phyloP scores from a whole-genome alignment of 495 filamentous ascomycete genomes.

The Hypoxylon fragiforme region DNA sequence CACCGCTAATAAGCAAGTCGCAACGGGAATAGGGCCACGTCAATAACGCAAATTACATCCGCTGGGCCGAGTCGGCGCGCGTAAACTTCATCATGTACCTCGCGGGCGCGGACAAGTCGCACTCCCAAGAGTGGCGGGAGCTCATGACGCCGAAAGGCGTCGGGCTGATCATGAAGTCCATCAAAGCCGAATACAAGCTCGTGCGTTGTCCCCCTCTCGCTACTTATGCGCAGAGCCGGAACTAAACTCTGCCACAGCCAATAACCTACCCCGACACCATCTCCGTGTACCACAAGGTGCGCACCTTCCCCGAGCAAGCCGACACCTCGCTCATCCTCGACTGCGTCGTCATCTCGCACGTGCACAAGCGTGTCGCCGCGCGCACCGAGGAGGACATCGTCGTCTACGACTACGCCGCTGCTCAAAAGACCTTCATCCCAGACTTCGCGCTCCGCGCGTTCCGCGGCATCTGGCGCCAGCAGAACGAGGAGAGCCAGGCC shows the following conservation, averaged over 20 bases:
- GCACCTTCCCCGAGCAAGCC: conserved; percentile 36
- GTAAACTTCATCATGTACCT: conserved; percentile 83
- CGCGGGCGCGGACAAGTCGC: conserved; percentile 66
- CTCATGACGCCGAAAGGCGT: conserved; percentile 66
- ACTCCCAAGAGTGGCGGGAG: conserved; percentile 69
- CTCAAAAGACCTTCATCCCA: conserved; percentile 61
- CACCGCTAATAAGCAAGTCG: conserved; percentile 6
- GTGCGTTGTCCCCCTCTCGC: conserved; percentile 53
- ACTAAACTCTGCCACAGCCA: conserved; percentile 56
- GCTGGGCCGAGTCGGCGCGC: conserved; percentile 83
- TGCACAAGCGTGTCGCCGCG: conserved; percentile 75
- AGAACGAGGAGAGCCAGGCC: conserved; percentile 60
- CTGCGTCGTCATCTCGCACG: conserved; percentile 75
- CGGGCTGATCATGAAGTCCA: conserved; percentile 79
- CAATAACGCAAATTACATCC: conserved; percentile 83
- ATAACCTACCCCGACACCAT: conserved; percentile 87
- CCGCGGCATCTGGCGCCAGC: conserved; percentile 62
- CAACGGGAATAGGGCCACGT: conserved; percentile 66
- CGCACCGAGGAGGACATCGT: conserved; percentile 81
- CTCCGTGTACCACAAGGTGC: conserved; percentile 85
- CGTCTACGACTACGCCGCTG: conserved; percentile 76
- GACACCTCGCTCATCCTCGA: conserved; percentile 52
- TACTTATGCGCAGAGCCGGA: too few relatives aligned
- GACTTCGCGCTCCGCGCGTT: conserved; percentile 71
- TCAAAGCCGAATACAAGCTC: conserved; percentile 90